Evolutionary conservation across 148 eudicot genomes (phyloP).

Genomic region (Euryodendron excelsum): DNA sequence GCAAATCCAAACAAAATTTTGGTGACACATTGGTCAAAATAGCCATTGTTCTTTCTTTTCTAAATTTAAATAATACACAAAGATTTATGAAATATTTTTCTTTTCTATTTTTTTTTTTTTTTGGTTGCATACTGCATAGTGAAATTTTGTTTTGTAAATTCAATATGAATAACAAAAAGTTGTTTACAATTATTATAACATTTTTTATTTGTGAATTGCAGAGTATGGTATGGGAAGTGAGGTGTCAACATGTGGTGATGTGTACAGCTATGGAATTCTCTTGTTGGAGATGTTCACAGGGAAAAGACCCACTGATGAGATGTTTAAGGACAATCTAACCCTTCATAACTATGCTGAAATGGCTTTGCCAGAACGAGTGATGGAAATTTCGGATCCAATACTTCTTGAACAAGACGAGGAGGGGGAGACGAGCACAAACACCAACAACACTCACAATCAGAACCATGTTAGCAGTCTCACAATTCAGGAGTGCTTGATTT

Average conservation of each 20-base stretch:
- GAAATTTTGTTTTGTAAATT: too few species aligned
- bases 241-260: slow-evolving; percentile 6
- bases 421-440: not conserved
- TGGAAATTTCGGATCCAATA: slow-evolving; percentile 3
- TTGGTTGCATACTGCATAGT: too few species aligned
- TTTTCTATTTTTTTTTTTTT: too few species aligned
- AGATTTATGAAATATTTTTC: not conserved
- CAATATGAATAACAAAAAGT: too few species aligned
- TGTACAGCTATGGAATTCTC: slow-evolving; percentile 21
- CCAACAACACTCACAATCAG: not conserved
- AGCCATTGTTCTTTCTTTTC: not conserved
- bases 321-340: not conserved
- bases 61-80: not conserved
- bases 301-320: slow-evolving; percentile 14
- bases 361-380: not conserved
- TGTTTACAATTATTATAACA: too few species aligned
- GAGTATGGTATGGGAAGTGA: slow-evolving; percentile 18
- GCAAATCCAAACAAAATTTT: too few species aligned
- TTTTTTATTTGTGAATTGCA: not conserved
- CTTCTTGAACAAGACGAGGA: not conserved
- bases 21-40: too few species aligned
- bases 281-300: slow-evolving; percentile 15
- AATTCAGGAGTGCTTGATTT: slow-evolving; percentile 12
- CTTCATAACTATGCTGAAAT: not conserved
- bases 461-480: not conserved